Percentiles rank a stretch among this genome's conserved stretches.
Conservation (phyloP, 164 flowering plant species). For the Magnolia officinalis region DNA sequence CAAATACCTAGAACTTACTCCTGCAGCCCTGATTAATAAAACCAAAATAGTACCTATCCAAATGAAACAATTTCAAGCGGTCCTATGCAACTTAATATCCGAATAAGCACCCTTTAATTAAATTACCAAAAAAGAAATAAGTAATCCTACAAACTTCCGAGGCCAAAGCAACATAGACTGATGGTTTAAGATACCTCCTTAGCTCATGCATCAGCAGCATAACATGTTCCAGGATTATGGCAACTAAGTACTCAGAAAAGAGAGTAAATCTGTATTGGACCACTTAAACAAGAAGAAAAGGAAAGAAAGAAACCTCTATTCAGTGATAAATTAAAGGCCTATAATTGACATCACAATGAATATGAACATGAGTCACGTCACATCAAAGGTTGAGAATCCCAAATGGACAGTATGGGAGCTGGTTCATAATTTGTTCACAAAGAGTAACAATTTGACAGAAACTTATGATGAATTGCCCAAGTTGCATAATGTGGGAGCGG, state of each 20-base stretch:
- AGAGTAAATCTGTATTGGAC: neutral
- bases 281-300: neutral
- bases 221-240: neutral
- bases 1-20: too few relatives aligned
- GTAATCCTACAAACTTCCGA: neutral
- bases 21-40: too few relatives aligned
- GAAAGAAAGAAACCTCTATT: neutral
- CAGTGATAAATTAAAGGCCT: too few relatives aligned
- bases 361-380: neutral
- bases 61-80: neutral
- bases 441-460: neutral
- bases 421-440: neutral
- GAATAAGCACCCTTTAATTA: neutral
- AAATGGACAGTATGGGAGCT: neutral
- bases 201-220: neutral
- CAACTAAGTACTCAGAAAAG: neutral
- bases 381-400: neutral
- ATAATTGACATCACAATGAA: too few relatives aligned
- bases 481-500: neutral
- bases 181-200: too few relatives aligned
- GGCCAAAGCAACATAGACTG: too few relatives aligned
- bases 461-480: neutral
- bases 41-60: too few relatives aligned
- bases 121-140: neutral
- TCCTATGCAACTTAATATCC: neutral